Base-by-base conservation (phyloP, 805 yeast species). In the Kodamaea lidongshanica region DNA sequence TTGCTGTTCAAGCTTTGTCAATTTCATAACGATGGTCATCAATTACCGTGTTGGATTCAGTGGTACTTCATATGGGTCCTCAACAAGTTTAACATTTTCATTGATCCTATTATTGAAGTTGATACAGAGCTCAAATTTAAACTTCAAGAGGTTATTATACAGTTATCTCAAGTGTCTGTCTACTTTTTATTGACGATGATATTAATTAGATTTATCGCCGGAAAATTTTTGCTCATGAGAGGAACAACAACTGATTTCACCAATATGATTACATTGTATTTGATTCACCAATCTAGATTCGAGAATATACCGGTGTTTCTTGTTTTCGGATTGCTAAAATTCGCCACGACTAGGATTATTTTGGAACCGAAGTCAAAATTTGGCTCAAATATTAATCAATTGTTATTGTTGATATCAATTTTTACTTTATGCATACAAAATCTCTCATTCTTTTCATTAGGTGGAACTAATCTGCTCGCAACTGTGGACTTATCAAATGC, bases 401-500 rank as follows among this genome's bases (percentile, higher is more conserved):
- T 30, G 12, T 38, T 55, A 1, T n/a, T 53, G 10, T 20, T 56
- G 10, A 30, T 50, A 1, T 36, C 70, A 0, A 24, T 63, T 3
- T 54, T 69, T 35, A 56, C 59, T 2, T 40, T 86, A 3, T 51
- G 80, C 13, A 41, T 86, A 28, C 94, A 86, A 49, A 78, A 85
- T 42, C 61, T 86, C 23, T 60, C 87, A 0, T 92, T 89, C 50
- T 92, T 84, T 59, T 83, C 84, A 12, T 67, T 81, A 51, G 97
- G 97, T 0, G 85, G 84, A 29, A 87, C 97, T 0, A 92, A 92
- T 48, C 85, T 95, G 22, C 67, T 92, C 42, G 89, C 96, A 0
- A 80, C 96, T 0, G 77, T 92, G 13, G 96, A 89, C 46, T 65
- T 92, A 14, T 75, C 95, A 0, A 88, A 89, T 50, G 88, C 96